phyloP scores from a whole-genome alignment of 139 green algal species.

The Chlamydomonas asymmetrica region DNA sequence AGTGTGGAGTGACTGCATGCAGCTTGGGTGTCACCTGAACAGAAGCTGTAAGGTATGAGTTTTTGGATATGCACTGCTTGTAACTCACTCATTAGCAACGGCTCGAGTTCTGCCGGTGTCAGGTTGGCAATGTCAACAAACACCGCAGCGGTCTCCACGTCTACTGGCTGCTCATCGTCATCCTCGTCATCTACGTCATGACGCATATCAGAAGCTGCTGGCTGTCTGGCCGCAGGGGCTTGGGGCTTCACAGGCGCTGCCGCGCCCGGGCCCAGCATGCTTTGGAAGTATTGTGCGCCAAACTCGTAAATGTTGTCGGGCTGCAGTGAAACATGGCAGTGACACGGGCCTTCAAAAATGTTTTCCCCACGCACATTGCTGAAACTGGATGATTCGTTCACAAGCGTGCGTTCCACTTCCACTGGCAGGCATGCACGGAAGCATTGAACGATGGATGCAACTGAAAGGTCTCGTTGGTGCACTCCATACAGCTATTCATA shows the following conservation, averaged over 20 bases:
- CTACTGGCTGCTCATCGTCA: not conserved
- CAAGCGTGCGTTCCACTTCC: not conserved
- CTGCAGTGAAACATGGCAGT: constrained; percentile 37
- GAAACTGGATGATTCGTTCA: constrained; percentile 2
- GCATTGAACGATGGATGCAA: not conserved
- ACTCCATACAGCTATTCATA: not conserved
- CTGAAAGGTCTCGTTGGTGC: constrained; percentile 9
- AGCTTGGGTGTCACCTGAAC: too few relatives aligned
- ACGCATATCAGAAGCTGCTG: too few relatives aligned
- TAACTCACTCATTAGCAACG: constrained; percentile 43
- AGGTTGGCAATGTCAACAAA: constrained; percentile 29
- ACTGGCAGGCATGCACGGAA: not conserved
- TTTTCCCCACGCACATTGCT: not conserved
- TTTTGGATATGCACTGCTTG: not conserved
- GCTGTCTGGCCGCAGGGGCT: too few relatives aligned
- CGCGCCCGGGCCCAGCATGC: too few relatives aligned
- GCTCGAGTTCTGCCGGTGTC: constrained; percentile 36
- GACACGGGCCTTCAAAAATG: not conserved
- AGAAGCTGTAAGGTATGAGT: too few relatives aligned
- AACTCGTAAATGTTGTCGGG: constrained; percentile 76
- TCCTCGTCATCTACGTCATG: not conserved
- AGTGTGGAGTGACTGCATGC: too few relatives aligned
- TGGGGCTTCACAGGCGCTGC: too few relatives aligned
- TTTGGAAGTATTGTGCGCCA: constrained; percentile 69
- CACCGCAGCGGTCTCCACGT: constrained; percentile 20